phyloP scores from a whole-genome alignment of 805 yeast species.

The Yamadazyma takamatsuzukensis region DNA sequence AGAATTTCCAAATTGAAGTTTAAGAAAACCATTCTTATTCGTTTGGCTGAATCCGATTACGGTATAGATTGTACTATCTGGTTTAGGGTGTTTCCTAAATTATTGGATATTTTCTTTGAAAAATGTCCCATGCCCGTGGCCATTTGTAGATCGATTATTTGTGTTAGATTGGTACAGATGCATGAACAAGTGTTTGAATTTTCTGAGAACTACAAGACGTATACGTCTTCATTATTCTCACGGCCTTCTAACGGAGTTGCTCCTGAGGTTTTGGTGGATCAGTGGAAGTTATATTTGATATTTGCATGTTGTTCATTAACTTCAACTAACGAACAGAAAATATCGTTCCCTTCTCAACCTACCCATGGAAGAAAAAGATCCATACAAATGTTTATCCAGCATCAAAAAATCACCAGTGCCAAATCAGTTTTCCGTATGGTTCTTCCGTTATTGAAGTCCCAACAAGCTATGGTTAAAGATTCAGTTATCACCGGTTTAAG shows the following conservation, averaged over 20 bases:
- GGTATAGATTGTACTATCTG: constrained; percentile 97
- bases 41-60: constrained; percentile 84
- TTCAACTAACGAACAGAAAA: constrained; percentile 79
- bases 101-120: constrained; percentile 68
- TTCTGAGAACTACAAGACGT: constrained; percentile 41
- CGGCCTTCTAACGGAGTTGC: constrained; percentile 34
- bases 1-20: constrained; percentile 63
- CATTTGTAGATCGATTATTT: constrained; percentile 83
- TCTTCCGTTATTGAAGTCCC: constrained; percentile 70
- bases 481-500: constrained; percentile 88
- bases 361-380: constrained; percentile 74
- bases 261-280: constrained; percentile 73
- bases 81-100: constrained; percentile 81
- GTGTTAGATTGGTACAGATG: constrained; percentile 82
- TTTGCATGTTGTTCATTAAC: constrained; percentile 92
- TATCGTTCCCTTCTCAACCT: constrained; percentile 48
- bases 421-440: constrained; percentile 85
- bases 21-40: constrained; percentile 64
- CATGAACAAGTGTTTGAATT: constrained; percentile 63
- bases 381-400: constrained; percentile 79
- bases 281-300: constrained; percentile 84
- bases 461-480: constrained; percentile 68
- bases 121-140: constrained; percentile 93
- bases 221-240: constrained; percentile 36
- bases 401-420: constrained; percentile 90